These are phyloP conservation scores for Podospora sp. DNA, from an alignment of 495 filamentous ascomycete species.

Conservation along the genomic window DNA sequence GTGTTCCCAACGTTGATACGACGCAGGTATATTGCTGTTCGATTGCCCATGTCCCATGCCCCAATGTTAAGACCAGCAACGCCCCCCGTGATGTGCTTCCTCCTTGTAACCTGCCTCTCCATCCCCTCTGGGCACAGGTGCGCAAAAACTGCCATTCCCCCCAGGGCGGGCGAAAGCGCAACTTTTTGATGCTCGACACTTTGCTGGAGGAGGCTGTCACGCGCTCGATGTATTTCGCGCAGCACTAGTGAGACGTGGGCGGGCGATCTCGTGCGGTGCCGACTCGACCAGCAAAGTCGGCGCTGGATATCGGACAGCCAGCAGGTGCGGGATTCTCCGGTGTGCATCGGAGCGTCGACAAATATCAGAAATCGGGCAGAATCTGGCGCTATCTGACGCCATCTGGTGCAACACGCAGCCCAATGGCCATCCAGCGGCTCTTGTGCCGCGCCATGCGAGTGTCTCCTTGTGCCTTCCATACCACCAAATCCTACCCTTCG, in stretches of 20 bases:
- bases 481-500: background rate
- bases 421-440: conserved; percentile 1
- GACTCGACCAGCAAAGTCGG: too few species aligned
- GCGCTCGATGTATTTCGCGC: background rate
- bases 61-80: background rate
- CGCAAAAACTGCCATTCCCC: background rate
- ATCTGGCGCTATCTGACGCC: conserved; percentile 30
- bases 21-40: background rate
- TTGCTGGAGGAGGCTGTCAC: background rate
- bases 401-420: conserved; percentile 15
- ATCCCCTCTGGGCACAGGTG: background rate
- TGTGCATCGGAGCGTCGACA: background rate
- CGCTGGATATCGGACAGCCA: background rate
- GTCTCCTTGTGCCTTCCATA: background rate
- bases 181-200: background rate
- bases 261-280: background rate
- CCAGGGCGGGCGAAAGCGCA: conserved; percentile 1
- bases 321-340: conserved; percentile 7
- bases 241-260: background rate
- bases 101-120: background rate
- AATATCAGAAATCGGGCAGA: conserved; percentile 20
- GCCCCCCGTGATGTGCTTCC: background rate
- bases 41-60: background rate
- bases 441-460: conserved; percentile 17
- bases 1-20: background rate